Evolutionary conservation across 2,329 filamentous ascomycete species (phyloP).

Genomic region (Endothia cerciana): DNA sequence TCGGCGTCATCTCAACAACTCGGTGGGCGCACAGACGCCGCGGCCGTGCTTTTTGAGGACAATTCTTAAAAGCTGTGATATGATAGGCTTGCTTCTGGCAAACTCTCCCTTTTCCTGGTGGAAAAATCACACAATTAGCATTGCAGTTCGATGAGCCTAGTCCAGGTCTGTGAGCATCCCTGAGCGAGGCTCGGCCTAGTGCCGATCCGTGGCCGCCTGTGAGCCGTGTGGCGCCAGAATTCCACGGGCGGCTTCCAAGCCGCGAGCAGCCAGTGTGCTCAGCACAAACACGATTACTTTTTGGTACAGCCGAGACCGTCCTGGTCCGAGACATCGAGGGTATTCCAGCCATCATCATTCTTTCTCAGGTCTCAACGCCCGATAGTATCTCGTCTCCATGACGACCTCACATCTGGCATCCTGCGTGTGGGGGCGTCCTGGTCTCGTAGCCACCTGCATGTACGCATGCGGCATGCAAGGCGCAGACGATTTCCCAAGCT

Average conservation of each 20-base stretch:
- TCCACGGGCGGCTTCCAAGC: neutral
- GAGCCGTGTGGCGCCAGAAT: slow-evolving; percentile 7
- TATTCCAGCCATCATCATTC: neutral
- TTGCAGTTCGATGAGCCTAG: neutral
- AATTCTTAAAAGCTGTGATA: neutral
- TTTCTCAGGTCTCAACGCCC: neutral
- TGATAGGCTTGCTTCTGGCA: neutral
- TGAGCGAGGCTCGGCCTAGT: neutral
- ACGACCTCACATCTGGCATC: slow-evolving; percentile 13
- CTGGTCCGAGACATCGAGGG: neutral
- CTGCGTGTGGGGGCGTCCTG: slow-evolving; percentile 5
- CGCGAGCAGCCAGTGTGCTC: neutral
- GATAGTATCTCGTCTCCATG: slow-evolving; percentile 22
- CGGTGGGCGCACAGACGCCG: slow-evolving; percentile 17
- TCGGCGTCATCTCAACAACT: slow-evolving; percentile 15
- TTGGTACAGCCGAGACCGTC: neutral
- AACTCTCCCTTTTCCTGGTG: neutral
- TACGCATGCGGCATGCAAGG: slow-evolving; percentile 25
- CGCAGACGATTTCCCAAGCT: neutral
- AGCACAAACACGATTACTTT: neutral
- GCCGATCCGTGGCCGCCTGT: neutral
- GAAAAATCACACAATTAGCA: neutral
- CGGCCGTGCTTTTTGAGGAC: neutral
- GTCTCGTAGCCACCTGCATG: slow-evolving; percentile 18
- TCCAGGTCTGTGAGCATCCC: neutral